phyloP scores from a whole-genome alignment of 2,329 filamentous ascomycete species.

The Davidsoniella virescens region DNA sequence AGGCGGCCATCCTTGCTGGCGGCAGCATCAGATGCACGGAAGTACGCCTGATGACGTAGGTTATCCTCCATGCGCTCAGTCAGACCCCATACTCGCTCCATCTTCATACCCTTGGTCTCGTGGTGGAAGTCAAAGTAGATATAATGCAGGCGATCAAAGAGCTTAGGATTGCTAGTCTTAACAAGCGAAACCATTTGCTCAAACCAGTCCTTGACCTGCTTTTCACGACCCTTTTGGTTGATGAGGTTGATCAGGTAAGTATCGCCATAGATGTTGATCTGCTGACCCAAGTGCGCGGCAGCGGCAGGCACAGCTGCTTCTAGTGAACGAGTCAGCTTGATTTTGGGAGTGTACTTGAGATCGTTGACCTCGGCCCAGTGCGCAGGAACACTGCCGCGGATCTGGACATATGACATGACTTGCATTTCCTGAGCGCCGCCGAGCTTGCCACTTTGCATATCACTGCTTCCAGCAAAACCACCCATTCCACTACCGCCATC shows the following conservation, averaged over 20 bases:
- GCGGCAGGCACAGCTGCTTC: constrained; percentile 68
- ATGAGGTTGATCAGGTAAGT: constrained; percentile 96
- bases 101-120: constrained; percentile 87
- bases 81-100: constrained; percentile 79
- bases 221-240: constrained; percentile 87
- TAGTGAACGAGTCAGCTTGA: constrained; percentile 63
- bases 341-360: constrained; percentile 74
- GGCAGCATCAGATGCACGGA: constrained; percentile 77
- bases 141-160: constrained; percentile 80
- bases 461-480: constrained; percentile 62
- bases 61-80: constrained; percentile 67
- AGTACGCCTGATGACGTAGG: constrained; percentile 70
- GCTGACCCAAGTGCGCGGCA: constrained; percentile 78
- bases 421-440: constrained; percentile 57
- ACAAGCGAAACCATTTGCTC: constrained; percentile 74
- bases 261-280: constrained; percentile 84
- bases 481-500: constrained; percentile 59
- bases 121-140: constrained; percentile 98
- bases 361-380: constrained; percentile 96
- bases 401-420: constrained; percentile 89
- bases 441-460: constrained; percentile 58
- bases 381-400: constrained; percentile 84
- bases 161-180: constrained; percentile 50
- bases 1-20: constrained; percentile 48
- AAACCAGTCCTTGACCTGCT: constrained; percentile 79